Conservation (phyloP, 129 eudicot genomes). For the Glebionis coronaria region DNA sequence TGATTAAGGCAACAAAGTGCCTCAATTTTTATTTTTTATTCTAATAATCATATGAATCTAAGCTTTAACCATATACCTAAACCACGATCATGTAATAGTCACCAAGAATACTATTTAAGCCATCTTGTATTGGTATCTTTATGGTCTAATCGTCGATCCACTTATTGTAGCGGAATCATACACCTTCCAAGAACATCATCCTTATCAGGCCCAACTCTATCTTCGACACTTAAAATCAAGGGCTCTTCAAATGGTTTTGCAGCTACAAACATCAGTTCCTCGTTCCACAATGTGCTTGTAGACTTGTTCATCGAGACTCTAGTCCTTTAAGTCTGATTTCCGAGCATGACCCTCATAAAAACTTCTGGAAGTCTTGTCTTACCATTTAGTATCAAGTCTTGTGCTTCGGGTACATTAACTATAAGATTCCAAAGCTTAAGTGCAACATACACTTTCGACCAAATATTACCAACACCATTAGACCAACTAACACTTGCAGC, state of each 20-base stretch:
- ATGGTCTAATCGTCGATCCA: constrained; percentile 13
- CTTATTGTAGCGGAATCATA: constrained; percentile 8
- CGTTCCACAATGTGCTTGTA: constrained; percentile 5
- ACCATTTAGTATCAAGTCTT: constrained; percentile 12
- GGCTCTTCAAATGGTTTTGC: constrained; percentile 14
- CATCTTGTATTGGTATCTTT: not conserved
- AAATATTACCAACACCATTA: no score
- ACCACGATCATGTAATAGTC: no score
- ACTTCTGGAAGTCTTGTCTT: constrained; percentile 13
- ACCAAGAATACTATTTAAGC: no score
- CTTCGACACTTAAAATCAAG: not conserved
- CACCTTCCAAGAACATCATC: constrained; percentile 12
- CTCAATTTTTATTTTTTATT: no score
- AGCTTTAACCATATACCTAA: no score
- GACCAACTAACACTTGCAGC: no score
- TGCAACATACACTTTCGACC: constrained; percentile 17
- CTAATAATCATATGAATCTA: no score
- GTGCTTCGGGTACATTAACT: constrained; percentile 16
- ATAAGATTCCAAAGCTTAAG: constrained; percentile 17
- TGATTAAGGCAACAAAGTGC: no score
- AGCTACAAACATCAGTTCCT: constrained; percentile 18
- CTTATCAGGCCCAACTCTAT: not conserved
- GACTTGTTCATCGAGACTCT: constrained; percentile 16
- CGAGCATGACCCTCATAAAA: not conserved
- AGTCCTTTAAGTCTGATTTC: constrained; percentile 6